Evolutionary conservation across 345 rosid genomes (phyloP), one percentile per base, ranked within the genome.

Genomic region (Camelina sativa): DNA sequence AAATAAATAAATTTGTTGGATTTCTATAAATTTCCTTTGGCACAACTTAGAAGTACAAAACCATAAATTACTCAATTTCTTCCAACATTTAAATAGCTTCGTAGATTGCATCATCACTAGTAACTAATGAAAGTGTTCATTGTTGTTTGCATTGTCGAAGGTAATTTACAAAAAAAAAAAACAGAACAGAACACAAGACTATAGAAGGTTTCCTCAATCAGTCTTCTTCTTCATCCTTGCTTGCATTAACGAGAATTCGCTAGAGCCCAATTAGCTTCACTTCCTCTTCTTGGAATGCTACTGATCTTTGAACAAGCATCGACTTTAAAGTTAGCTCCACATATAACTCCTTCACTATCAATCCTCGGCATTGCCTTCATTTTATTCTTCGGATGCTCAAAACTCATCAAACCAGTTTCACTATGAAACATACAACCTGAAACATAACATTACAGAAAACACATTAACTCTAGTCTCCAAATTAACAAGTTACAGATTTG

Each of bases 271-370:
- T 94, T 86, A 40, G 91, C 82, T 79, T 85, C 97, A 76, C 98
- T 94, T 9, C 98, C 98, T 23, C 88, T 84, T 10, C 97, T 83
- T 1, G 98, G 97, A 59, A 94, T 86, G 66, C 81, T 82, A 54
- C 62, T 82, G 20, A 86, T 80, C 76, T 88, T 89, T 0, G 91
- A 73, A 67, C 65, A 87, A 20, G 60, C 78, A 80, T 94, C 98
- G 0, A 86, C 98, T 82, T 87, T 94, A 79, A 94, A 90, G 72
- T 84, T 88, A 25, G 98, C 87, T 8, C 98, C 98, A 38, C 98
- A 90, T 72, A 90, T 23, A 11, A 81, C 90, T 1, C 97, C 98
- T 66, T 94, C 98, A 40, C 97, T 90, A 58, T 94, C 98, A 61
- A 80, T 79, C 72, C 98, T 92, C 0, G 92, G 92, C 97, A 95